Base-by-base conservation (phyloP, 257 asterid genomes). In the Eustoma russellianum region DNA sequence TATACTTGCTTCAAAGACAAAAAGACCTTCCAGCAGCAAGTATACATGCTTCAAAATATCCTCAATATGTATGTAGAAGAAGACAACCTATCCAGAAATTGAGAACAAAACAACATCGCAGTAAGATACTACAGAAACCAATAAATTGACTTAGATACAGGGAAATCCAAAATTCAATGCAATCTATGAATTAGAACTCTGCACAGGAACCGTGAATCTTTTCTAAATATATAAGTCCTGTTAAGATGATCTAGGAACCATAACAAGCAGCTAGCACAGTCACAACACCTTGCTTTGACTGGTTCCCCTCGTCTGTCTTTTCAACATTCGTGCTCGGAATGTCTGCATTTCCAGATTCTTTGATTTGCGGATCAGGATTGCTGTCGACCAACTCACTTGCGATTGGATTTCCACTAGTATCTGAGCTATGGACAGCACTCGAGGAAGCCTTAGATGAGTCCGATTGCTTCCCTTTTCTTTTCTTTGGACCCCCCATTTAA, bases 381-480 rank as follows among this genome's bases (percentile, higher is more conserved):
- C 56, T 44, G 51, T 53, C 69, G 17, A 58, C 18, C 24, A 70
- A 68, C 53, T 79, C 75, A 38, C 55, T 66, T 49, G 59, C 63
- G 55, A 33, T 69, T 41, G 61, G 40, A 58, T 62, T 79, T 56
- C 87, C 97, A 73, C 79, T 79, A 34, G 78, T 75, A 55, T 67
- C 83, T 53, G 53, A 58, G 40, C 46, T 59, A 44, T 79, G 61
- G 63, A 56, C 50, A 62, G 69, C 79, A 17, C 50, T 61, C 63
- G 48, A 55, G 33, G 86, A 77, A 70, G 73, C 67, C 57, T 79
- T 86, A 13, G 93, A 57, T 17, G 74, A 13, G 30, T 56, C 64
- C 9, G 77, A 33, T 56, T 57, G 76, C 46, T 47, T 77, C 41
- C 73, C 95, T 84, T 86, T 54, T 92, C 63, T 93, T 95, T 75